Percentiles rank a stretch among this genome's conserved stretches.
phyloP scores from a whole-genome alignment of 306 rosid genomes.

The Malus sieversii region DNA sequence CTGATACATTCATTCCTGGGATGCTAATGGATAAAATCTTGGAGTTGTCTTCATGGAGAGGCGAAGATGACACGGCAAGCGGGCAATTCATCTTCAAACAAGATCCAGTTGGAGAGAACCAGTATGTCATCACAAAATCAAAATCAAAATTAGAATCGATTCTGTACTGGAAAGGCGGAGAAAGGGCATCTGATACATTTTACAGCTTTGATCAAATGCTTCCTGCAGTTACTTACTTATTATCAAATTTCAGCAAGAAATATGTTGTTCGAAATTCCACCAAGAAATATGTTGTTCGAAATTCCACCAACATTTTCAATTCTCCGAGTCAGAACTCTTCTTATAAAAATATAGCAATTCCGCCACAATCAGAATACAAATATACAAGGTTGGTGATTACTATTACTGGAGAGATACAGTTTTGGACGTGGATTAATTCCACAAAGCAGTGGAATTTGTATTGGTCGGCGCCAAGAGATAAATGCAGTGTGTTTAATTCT shows the following conservation, averaged over 20 bases:
- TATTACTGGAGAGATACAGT: neutral
- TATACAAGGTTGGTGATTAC: slow-evolving; percentile 22
- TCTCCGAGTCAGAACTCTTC: accelerated
- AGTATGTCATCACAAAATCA: neutral
- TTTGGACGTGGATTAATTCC: neutral
- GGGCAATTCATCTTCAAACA: slow-evolving; percentile 25
- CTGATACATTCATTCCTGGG: slow-evolving; percentile 42
- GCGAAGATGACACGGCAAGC: neutral
- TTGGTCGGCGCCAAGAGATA: slow-evolving; percentile 13
- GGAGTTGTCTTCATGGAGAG: slow-evolving; percentile 25
- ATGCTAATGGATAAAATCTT: slow-evolving; percentile 27
- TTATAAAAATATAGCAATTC: accelerated
- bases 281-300: too few relatives aligned
- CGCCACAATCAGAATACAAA: too few relatives aligned
- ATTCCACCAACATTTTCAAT: too few relatives aligned
- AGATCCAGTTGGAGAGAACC: neutral
- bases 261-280: too few relatives aligned
- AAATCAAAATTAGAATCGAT: neutral
- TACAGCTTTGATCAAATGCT: neutral
- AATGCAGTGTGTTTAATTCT: neutral
- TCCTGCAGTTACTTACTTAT: accelerated
- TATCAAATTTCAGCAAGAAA: neutral
- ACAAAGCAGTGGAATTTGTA: neutral
- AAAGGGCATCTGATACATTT: neutral
- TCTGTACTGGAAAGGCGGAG: slow-evolving; percentile 10